Evolutionary conservation across 179 eudicot species (phyloP).

Genomic region (Patellifolia procumbens): DNA sequence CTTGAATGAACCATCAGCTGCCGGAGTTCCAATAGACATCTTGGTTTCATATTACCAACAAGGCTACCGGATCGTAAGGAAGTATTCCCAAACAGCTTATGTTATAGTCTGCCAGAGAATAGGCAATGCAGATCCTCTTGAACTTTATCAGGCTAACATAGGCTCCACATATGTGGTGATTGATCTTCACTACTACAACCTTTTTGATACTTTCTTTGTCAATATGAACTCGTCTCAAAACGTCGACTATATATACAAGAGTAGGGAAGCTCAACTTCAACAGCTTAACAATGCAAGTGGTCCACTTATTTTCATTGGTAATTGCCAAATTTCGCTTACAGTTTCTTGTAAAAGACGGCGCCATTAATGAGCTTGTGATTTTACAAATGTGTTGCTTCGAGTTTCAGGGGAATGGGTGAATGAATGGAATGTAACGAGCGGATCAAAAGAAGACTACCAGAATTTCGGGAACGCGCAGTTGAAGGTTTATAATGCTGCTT

Average conservation of each 20-base stretch:
- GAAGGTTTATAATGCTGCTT: slow-evolving; percentile 66
- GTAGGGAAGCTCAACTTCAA: slow-evolving; percentile 57
- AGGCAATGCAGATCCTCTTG: slow-evolving; percentile 73
- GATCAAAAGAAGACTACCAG: slow-evolving; percentile 58
- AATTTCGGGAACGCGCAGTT: slow-evolving; percentile 63
- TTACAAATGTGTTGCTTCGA: slow-evolving; percentile 13
- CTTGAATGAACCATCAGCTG: slow-evolving; percentile 73
- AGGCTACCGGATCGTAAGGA: slow-evolving; percentile 64
- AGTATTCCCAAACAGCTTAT: slow-evolving; percentile 62
- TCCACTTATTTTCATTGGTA: slow-evolving; percentile 74
- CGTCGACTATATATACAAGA: slow-evolving; percentile 61
- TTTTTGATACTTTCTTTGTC: slow-evolving; percentile 53
- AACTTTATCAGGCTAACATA: slow-evolving; percentile 64
- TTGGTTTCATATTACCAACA: slow-evolving; percentile 60
- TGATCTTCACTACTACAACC: slow-evolving; percentile 77
- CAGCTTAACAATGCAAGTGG: slow-evolving; percentile 59
- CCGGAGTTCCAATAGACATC: slow-evolving; percentile 48
- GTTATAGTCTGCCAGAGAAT: slow-evolving; percentile 78
- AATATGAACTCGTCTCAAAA: slow-evolving; percentile 58
- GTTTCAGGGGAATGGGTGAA: slow-evolving; percentile 84
- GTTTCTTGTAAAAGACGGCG: neutral
- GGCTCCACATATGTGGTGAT: slow-evolving; percentile 52
- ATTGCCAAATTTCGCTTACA: neutral
- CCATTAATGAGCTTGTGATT: neutral
- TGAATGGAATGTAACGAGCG: slow-evolving; percentile 66